Evolutionary conservation across 495 filamentous ascomycete species (phyloP), one percentile per base, ranked within the genome.

Genomic region (Neurospora sp.): DNA sequence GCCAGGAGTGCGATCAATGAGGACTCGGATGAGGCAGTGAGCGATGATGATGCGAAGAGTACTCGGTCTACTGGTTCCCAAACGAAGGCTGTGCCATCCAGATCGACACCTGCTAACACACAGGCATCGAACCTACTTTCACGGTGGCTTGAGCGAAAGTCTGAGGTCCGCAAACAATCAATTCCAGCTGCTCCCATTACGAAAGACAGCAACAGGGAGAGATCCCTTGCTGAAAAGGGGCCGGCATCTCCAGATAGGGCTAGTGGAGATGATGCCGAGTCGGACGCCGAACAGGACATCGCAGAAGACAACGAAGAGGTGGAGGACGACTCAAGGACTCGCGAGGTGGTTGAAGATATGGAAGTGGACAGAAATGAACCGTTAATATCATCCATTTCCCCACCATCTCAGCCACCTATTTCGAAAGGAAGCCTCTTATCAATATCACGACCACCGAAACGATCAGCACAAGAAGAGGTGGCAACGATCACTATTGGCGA

Each of bases 401-500:
- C 79, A n/a, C 80, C 82, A 22, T 79, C 83, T 71, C 83, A 83
- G 46, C 77, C 75, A 14, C 74, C 79, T 11, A 76, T 68, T 0
- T 69, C 75, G 18, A 79, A 73, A 71, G 73, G 70, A 46, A 73
- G 70, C 69, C 69, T 46, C 48, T 48, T 70, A 71, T 74, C 75
- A 35, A 69, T 48, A 27, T 66, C 77, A 41, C 80, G 75, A 14
- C 72, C 76, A 16, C 85, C 89, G 2, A 89, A 89, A 75, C 88
- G 92, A 40, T 79, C 84, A 12, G 86, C 87, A 7, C 84, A 87
- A 66, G 53, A 66, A n/a, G 91, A 94, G 78, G 84, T 90, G 69
- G 94, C 95, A 40, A 97, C 93, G 3, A 96, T 98, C 40, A 97
- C 93, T 0, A 92, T 98, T 71, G 95, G 93, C 4, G 87, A 92